These are phyloP conservation scores for Soucietia sequanensis DNA, from an alignment of 805 yeast species.

Conservation along the genomic window DNA sequence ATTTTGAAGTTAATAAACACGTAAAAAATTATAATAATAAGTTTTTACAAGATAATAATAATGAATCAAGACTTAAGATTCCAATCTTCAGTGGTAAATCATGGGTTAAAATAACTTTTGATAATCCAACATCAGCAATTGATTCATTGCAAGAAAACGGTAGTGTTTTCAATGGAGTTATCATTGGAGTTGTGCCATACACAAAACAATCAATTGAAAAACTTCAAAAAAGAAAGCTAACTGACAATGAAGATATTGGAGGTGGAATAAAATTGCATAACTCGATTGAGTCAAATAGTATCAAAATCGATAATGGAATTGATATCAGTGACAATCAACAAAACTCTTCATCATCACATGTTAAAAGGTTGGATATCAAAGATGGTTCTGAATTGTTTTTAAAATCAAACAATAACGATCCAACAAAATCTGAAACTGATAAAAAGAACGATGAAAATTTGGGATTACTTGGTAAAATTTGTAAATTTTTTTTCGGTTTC, in stretches of 20 bases:
- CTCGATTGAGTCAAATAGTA: conserved; percentile 6
- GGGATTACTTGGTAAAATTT: conserved; percentile 30
- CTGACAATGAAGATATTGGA: conserved; percentile 49
- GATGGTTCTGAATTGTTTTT: conserved; percentile 40
- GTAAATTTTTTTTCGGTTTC: conserved; percentile 42
- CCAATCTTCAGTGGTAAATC: conserved; percentile 84
- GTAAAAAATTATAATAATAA: conserved; percentile 8
- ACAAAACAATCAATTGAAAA: conserved; percentile 60
- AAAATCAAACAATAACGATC: conserved; percentile 21
- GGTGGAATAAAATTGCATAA: conserved; percentile 20
- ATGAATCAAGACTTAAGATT: conserved; percentile 13
- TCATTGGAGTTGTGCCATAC: conserved; percentile 70
- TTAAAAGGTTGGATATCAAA: conserved; percentile 34
- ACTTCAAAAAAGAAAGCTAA: conserved; percentile 45
- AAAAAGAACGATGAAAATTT: conserved; percentile 27
- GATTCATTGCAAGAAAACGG: conserved; percentile 89
- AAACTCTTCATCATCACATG: conserved; percentile 20
- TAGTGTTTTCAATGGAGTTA: conserved; percentile 59
- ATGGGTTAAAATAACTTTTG: conserved; percentile 90
- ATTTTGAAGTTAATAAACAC: conserved; percentile 46
- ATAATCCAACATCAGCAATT: conserved; percentile 67
- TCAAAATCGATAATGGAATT: conserved; percentile 2
- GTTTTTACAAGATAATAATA: conserved; percentile 7
- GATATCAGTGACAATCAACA: conserved; percentile 1
- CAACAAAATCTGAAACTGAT: conserved; percentile 14